These are phyloP conservation scores for Fusarium chaquense DNA, from an alignment of 2,329 filamentous ascomycete species.

Conservation along the genomic window DNA sequence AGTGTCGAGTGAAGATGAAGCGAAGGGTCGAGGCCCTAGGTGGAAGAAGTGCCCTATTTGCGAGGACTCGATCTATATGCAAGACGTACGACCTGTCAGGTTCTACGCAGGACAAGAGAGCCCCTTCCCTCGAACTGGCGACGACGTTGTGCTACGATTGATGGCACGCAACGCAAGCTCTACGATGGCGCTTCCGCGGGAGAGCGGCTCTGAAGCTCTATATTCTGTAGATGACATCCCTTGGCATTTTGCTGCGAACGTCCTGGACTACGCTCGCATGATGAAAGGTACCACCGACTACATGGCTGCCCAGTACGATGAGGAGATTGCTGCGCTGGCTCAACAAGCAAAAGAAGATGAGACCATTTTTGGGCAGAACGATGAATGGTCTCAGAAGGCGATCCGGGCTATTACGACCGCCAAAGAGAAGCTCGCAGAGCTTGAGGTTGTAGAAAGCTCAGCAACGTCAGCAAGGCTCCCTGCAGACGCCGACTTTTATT, in stretches of 20 bases:
- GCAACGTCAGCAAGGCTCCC: conserved; percentile 41
- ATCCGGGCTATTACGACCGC: conserved; percentile 78
- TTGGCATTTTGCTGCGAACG: conserved; percentile 95
- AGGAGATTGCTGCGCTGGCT: conserved; percentile 79
- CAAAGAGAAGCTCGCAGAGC: conserved; percentile 76
- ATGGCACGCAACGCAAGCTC: conserved; percentile 84
- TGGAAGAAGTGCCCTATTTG: conserved; percentile 99
- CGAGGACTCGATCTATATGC: conserved; percentile 92
- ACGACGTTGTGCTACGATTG: conserved; percentile 88
- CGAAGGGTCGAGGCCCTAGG: conserved; percentile 75
- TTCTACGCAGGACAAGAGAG: conserved; percentile 93
- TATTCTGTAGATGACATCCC: conserved; percentile 81
- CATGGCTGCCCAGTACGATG: conserved; percentile 82
- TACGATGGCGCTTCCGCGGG: conserved; percentile 87
- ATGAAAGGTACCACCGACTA: conserved; percentile 96
- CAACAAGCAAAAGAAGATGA: conserved; percentile 90
- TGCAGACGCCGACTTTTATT: conserved; percentile 74
- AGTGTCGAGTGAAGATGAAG: conserved; percentile 76
- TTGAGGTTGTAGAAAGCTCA: conserved; percentile 48
- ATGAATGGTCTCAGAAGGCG: conserved; percentile 91
- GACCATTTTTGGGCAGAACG: conserved; percentile 89
- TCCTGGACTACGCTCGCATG: conserved; percentile 92
- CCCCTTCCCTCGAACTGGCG: conserved; percentile 81
- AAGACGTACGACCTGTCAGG: conserved; percentile 87
- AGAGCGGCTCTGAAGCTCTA: conserved; percentile 77